Percentiles rank a stretch among this genome's conserved stretches.
phyloP scores from a whole-genome alignment of 805 yeast species.

The Yueomyces sinensis region DNA sequence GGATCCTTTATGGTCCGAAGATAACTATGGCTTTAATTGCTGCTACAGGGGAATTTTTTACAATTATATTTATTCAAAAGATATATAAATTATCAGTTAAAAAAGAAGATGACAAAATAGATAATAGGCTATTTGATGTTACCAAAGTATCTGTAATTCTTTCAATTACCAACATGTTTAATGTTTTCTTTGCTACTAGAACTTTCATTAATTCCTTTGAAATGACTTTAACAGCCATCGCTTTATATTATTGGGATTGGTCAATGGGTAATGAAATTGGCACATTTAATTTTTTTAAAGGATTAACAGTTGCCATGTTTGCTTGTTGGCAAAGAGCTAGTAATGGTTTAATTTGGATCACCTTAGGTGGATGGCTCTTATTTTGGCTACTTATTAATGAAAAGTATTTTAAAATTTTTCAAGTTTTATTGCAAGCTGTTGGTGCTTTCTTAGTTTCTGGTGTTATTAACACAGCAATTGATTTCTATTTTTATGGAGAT shows the following conservation, averaged over 20 bases:
- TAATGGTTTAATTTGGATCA: slow-evolving; percentile 63
- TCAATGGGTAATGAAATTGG: slow-evolving; percentile 12
- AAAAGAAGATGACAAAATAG: slow-evolving; percentile 3
- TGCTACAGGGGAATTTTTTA: slow-evolving; percentile 53
- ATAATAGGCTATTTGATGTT: slow-evolving; percentile 2
- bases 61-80: slow-evolving; percentile 34
- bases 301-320: slow-evolving; percentile 41
- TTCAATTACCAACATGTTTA: slow-evolving; percentile 35
- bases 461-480: slow-evolving; percentile 31
- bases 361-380: slow-evolving; percentile 34
- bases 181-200: slow-evolving; percentile 69
- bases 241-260: slow-evolving; percentile 67
- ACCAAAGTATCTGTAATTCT: slow-evolving; percentile 12
- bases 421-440: slow-evolving; percentile 8
- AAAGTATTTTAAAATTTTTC: slow-evolving; percentile 4
- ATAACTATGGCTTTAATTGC: slow-evolving; percentile 57
- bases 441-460: slow-evolving; percentile 19
- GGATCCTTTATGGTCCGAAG: slow-evolving; percentile 45
- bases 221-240: slow-evolving; percentile 51
- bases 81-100: slow-evolving; percentile 11
- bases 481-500: slow-evolving; percentile 45
- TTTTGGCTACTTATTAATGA: slow-evolving; percentile 3
- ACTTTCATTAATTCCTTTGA: slow-evolving; percentile 82
- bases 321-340: slow-evolving; percentile 77
- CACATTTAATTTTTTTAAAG: slow-evolving; percentile 15